These are phyloP conservation scores for Saccharomycopsis malanga DNA, from an alignment of 805 yeast species.

Conservation along the genomic window DNA sequence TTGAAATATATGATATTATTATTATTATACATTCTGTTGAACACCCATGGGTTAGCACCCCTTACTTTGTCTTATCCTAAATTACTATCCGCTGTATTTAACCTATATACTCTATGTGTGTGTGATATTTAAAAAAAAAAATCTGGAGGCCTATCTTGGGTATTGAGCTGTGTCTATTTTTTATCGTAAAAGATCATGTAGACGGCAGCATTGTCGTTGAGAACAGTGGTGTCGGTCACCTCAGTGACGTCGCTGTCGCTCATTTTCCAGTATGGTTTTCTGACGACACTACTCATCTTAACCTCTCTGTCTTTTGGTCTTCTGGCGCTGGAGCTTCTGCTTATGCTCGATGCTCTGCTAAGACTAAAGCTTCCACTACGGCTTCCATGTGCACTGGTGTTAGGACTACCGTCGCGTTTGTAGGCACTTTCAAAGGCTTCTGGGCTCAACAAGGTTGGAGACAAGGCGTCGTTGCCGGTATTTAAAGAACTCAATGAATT, in stretches of 20 bases:
- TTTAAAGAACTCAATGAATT: background rate
- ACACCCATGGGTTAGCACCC: too few species aligned
- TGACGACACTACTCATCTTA: conserved; percentile 47
- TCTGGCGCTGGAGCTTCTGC: background rate
- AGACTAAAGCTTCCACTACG: background rate
- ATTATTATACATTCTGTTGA: too few species aligned
- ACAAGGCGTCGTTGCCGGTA: background rate
- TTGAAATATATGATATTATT: too few species aligned
- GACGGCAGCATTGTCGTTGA: conserved; percentile 66
- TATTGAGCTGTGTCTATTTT: too few species aligned
- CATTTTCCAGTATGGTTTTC: conserved; percentile 74
- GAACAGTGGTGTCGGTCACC: conserved; percentile 47
- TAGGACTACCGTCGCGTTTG: background rate
- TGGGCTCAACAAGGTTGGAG: background rate
- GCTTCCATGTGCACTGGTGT: background rate
- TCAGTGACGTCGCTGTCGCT: conserved; percentile 73
- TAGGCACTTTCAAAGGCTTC: background rate
- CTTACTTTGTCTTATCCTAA: too few species aligned
- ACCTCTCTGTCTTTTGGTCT: conserved; percentile 32
- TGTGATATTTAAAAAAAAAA: too few species aligned
- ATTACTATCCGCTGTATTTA: too few species aligned
- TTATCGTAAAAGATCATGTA: conserved; percentile 78
- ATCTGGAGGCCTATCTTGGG: too few species aligned
- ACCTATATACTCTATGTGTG: too few species aligned
- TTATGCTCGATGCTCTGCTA: background rate